Conservation (phyloP, 495 filamentous ascomycete genomes). For the Platismatia glauca region DNA sequence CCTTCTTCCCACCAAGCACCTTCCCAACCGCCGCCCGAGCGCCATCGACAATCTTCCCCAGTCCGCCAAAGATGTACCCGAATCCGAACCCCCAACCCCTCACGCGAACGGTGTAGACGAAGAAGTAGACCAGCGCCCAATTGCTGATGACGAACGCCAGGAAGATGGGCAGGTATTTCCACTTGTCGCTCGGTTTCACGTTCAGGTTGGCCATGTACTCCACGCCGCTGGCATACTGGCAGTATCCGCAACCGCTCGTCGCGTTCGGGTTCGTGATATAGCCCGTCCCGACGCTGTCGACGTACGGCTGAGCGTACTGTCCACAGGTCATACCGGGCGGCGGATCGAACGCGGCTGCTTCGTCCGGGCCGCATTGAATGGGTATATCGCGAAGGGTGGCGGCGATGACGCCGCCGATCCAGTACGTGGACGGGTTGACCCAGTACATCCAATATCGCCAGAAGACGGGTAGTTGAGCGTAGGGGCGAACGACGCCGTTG, state of each 20-base stretch:
- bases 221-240: constrained; percentile 53
- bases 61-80: constrained; percentile 43
- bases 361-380: constrained; percentile 48
- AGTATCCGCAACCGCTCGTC: constrained; percentile 61
- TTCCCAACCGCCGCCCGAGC: constrained; percentile 37
- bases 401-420: constrained; percentile 64
- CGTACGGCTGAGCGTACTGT: constrained; percentile 50
- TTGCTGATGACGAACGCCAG: constrained; percentile 67
- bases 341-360: constrained; percentile 58
- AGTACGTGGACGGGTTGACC: constrained; percentile 61
- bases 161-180: constrained; percentile 73
- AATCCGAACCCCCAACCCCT: constrained; percentile 67
- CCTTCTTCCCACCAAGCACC: constrained; percentile 23
- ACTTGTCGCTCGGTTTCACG: constrained; percentile 54
- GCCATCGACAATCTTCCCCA: constrained; percentile 38
- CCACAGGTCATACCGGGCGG: constrained; percentile 55
- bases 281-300: constrained; percentile 39
- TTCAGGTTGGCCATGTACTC: constrained; percentile 65
- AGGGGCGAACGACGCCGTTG: constrained; percentile 64
- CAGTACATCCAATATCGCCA: constrained; percentile 79
- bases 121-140: constrained; percentile 75
- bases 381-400: constrained; percentile 45
- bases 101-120: constrained; percentile 69
- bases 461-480: constrained; percentile 52
- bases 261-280: constrained; percentile 52